phyloP scores from a whole-genome alignment of 495 filamentous ascomycete species.

The Aspergillus avenaceus region DNA sequence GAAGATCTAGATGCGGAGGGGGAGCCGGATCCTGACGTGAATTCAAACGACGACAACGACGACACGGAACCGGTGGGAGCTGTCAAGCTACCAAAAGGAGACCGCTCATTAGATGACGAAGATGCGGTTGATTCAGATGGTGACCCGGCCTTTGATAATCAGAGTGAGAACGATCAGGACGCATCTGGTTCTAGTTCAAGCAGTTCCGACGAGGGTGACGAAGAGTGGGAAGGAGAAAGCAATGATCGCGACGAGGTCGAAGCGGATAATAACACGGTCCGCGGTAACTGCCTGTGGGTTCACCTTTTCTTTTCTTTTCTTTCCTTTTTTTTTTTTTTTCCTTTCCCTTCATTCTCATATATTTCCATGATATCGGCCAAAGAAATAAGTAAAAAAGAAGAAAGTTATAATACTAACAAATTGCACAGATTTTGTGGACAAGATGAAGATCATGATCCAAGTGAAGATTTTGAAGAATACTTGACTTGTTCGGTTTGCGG shows the following conservation, averaged over 20 bases:
- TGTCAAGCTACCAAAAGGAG: constrained; percentile 63
- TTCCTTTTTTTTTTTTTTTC: constrained; percentile 7
- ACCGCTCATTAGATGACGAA: constrained; percentile 40
- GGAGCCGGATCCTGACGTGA: constrained; percentile 16
- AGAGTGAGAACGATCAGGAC: constrained; percentile 39
- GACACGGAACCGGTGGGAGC: constrained; percentile 65
- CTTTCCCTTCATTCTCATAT: constrained; percentile 17
- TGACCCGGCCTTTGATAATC: constrained; percentile 38
- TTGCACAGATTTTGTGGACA: constrained; percentile 63
- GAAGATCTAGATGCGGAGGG: constrained; percentile 34
- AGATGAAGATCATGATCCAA: constrained; percentile 82
- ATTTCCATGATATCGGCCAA: too few relatives aligned
- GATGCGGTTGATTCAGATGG: constrained; percentile 39
- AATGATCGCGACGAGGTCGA: constrained; percentile 63
- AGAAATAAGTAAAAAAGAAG: too few relatives aligned
- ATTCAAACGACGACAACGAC: constrained; percentile 37
- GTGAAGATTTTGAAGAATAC: constrained; percentile 82
- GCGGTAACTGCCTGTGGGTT: constrained; percentile 65
- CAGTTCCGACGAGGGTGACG: constrained; percentile 68
- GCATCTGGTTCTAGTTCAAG: constrained; percentile 52
- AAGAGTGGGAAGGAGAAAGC: constrained; percentile 63
- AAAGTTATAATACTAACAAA: neutral
- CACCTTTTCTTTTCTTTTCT: constrained; percentile 7
- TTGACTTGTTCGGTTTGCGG: constrained; percentile 76
- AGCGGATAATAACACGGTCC: constrained; percentile 56